These are phyloP conservation scores for Chaetomium sp. DNA, from an alignment of 2,329 filamentous ascomycete species.

Conservation along the genomic window DNA sequence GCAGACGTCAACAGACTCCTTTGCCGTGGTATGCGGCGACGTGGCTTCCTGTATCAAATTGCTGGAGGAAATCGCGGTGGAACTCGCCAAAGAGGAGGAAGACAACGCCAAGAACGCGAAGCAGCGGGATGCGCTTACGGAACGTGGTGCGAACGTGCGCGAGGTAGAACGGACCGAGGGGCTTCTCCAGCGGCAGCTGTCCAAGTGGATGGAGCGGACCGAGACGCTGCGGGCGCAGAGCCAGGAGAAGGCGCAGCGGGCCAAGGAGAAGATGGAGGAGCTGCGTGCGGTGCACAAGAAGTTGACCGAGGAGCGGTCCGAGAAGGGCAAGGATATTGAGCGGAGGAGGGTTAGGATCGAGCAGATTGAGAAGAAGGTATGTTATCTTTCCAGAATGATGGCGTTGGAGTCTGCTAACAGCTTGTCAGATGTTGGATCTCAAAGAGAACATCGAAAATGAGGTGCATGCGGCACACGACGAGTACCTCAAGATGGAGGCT, in stretches of 20 bases:
- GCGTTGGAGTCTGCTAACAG: constrained; percentile 35
- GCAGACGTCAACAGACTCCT: constrained; percentile 90
- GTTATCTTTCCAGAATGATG: constrained; percentile 29
- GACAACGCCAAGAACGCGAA: constrained; percentile 77
- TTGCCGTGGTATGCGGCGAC: constrained; percentile 79
- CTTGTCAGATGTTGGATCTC: constrained; percentile 83
- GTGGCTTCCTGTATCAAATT: constrained; percentile 87
- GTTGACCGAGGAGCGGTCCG: constrained; percentile 79
- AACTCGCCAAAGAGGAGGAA: constrained; percentile 88
- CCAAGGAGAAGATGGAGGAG: constrained; percentile 88
- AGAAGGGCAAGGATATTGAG: constrained; percentile 92
- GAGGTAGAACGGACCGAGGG: constrained; percentile 89
- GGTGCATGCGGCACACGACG: constrained; percentile 84
- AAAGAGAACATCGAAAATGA: constrained; percentile 98
- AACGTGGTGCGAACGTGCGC: constrained; percentile 83
- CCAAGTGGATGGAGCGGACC: constrained; percentile 84
- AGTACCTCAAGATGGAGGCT: constrained; percentile 96
- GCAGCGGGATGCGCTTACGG: constrained; percentile 84
- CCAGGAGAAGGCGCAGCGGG: constrained; percentile 76
- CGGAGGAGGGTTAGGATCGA: constrained; percentile 89
- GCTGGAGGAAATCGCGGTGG: constrained; percentile 81
- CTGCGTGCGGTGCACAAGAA: constrained; percentile 76
- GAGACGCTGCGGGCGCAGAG: constrained; percentile 80
- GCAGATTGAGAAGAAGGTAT: constrained; percentile 97
- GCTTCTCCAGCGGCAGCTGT: constrained; percentile 78